Percentiles rank a stretch among this genome's conserved stretches.
Conservation (phyloP, 73 alveolate species). For the Tetrahymena elliotti region DNA sequence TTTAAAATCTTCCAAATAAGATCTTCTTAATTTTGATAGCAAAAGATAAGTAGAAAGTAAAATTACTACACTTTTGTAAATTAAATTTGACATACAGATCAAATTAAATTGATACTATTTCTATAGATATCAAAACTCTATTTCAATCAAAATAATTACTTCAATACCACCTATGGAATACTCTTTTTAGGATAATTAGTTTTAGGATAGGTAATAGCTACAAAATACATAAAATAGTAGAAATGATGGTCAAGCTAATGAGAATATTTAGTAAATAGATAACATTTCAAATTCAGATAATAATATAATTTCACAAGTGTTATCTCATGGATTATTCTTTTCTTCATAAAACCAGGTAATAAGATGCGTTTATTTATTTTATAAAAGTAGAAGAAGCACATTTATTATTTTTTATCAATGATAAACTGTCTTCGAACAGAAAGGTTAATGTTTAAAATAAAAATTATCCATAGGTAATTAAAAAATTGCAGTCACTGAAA, state of each 20-base stretch:
- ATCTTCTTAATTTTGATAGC: not conserved
- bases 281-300: not conserved
- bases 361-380: not conserved
- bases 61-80: not conserved
- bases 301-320: not conserved
- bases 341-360: not conserved
- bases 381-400: not conserved
- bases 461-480: not conserved
- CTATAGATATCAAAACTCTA: too few relatives aligned
- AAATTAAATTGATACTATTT: not conserved
- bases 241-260: not conserved
- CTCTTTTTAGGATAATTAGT: not conserved
- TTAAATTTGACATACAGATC: too few relatives aligned
- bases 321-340: not conserved
- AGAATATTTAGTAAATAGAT: not conserved
- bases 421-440: too few relatives aligned
- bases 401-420: not conserved
- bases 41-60: not conserved
- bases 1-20: not conserved
- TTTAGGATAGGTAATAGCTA: not conserved
- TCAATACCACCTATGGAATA: not conserved
- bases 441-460: too few relatives aligned
- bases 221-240: not conserved
- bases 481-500: not conserved
- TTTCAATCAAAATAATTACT: too few relatives aligned